A percentile compares a stretch with the other conserved stretches of the same genome.
Evolutionary conservation across 495 filamentous ascomycete species (phyloP).

Genomic region (Penicillium atrosanguineum): DNA sequence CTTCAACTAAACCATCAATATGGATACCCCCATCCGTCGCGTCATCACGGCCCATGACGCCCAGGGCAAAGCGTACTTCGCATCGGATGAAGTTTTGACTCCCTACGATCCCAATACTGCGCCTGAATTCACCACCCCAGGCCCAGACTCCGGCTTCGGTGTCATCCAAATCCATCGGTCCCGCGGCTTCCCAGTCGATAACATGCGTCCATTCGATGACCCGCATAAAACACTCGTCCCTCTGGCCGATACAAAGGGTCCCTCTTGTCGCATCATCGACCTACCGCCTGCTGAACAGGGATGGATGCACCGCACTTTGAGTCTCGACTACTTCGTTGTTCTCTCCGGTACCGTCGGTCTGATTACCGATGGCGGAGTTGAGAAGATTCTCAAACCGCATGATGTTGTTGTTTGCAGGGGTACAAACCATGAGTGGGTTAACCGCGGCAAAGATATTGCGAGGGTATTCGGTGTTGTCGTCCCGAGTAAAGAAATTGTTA

Average conservation of each 20-base stretch:
- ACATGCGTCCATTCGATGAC: conserved; percentile 16
- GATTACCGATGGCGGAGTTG: conserved; percentile 22
- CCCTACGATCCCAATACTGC: conserved; percentile 26
- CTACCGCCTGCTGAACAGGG: conserved; percentile 20
- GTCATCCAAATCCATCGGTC: conserved; percentile 29
- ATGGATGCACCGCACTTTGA: conserved; percentile 30
- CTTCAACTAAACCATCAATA: background rate
- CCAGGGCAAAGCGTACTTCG: conserved; percentile 22
- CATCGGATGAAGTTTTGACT: conserved; percentile 19
- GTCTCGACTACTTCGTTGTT: conserved; percentile 24
- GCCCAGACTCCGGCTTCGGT: conserved; percentile 18
- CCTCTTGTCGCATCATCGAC: conserved; percentile 23
- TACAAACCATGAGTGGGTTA: conserved; percentile 29
- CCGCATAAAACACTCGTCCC: conserved; percentile 25
- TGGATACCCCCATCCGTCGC: conserved; percentile 25
- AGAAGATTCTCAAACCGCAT: conserved; percentile 23
- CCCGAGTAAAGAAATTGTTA: conserved; percentile 20
- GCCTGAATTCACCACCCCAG: conserved; percentile 17
- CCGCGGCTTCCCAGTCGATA: conserved; percentile 24
- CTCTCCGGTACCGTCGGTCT: conserved; percentile 21
- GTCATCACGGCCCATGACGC: conserved; percentile 18
- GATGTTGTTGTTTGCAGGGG: conserved; percentile 28
- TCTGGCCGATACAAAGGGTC: conserved; percentile 28
- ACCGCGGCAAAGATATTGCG: conserved; percentile 21
- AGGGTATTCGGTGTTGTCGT: conserved; percentile 23